Evolutionary conservation across 306 rosid genomes (phyloP), one percentile per base, ranked within the genome.

Genomic region (Pachyrhizus erosus): DNA sequence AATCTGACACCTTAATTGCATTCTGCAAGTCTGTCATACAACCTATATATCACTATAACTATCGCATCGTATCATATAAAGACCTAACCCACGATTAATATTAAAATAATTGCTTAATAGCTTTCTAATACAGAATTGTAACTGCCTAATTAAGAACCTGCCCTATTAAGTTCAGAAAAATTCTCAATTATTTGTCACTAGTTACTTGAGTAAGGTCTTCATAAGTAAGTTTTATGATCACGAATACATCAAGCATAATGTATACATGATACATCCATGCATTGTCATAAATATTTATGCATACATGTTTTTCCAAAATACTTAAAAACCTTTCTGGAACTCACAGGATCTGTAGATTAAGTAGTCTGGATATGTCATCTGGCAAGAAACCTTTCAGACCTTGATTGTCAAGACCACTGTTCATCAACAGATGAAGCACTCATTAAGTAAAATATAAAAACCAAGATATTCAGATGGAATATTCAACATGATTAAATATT

Each of bases 331-430:
- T 23, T 70, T 42, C 9, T 83, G 74, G 73, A 73, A 87, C 93
- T 89, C 65, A 92, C 94, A 92, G 49, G 92, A 80, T 88, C 51
- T 84, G 92, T 46, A 92, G 86, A 84, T 89, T 89, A 37, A 6
- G 84, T 76, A 92, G 77, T 80, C 78, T 87, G 58, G 91, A 90
- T 54, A 87, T 84, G 51, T 89, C 94, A 83, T 60, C 57, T 60
- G 85, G 91, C 83, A 92, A 85, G 85, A 82, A 88, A 54, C 97
- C 94, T 71, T 77, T 92, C 20, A 92, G 88, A 80, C 87, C 97
- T 87, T 90, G 94, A 75, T 85, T 92, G 88, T 84, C 94, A 37
- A 92, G 97, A 82, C 79, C 94, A 71, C 97, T 92, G 91, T 49
- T 49, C 82, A 87, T 46, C 68, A 69, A 84, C 43, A 83, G 62